Conservation (phyloP, 2,329 filamentous ascomycete species). For the Endoconidiophora laricicola region DNA sequence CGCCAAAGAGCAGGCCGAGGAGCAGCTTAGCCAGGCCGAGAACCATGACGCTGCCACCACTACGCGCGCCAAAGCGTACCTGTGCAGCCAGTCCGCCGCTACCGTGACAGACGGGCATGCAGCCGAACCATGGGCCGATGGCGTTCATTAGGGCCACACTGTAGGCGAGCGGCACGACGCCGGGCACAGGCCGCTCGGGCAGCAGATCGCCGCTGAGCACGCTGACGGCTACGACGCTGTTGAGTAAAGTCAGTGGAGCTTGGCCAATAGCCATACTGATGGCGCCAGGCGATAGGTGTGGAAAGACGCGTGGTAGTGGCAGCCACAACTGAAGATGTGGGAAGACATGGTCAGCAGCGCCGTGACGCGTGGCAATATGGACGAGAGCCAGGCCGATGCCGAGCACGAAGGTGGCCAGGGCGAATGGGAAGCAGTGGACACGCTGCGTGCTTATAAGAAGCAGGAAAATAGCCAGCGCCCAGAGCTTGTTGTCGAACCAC, state of each 20-base stretch:
- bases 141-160: constrained; percentile 78
- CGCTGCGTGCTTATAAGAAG: constrained; percentile 52
- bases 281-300: constrained; percentile 26
- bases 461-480: constrained; percentile 58
- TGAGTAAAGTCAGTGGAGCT: constrained; percentile 77
- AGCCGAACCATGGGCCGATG: constrained; percentile 74
- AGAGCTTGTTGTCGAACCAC: constrained; percentile 61
- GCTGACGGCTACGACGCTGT: constrained; percentile 78
- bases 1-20: constrained; percentile 59
- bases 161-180: constrained; percentile 59
- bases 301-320: constrained; percentile 16
- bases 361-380: constrained; percentile 19
- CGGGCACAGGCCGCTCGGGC: constrained; percentile 48
- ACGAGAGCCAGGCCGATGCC: constrained; percentile 48
- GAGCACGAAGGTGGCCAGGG: constrained; percentile 51
- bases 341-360: constrained; percentile 20
- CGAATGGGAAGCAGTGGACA: constrained; percentile 56
- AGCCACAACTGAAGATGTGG: constrained; percentile 19
- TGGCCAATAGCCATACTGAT: constrained; percentile 60
- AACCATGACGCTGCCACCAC: constrained; percentile 66
- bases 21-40: constrained; percentile 61
- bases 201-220: constrained; percentile 65
- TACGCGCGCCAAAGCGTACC: constrained; percentile 78
- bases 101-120: constrained; percentile 91
- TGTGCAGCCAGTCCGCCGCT: constrained; percentile 83